Percentiles rank a stretch among this genome's conserved stretches.
Conservation (phyloP, 2,329 filamentous ascomycete species). For the Blumeria hordei region DNA sequence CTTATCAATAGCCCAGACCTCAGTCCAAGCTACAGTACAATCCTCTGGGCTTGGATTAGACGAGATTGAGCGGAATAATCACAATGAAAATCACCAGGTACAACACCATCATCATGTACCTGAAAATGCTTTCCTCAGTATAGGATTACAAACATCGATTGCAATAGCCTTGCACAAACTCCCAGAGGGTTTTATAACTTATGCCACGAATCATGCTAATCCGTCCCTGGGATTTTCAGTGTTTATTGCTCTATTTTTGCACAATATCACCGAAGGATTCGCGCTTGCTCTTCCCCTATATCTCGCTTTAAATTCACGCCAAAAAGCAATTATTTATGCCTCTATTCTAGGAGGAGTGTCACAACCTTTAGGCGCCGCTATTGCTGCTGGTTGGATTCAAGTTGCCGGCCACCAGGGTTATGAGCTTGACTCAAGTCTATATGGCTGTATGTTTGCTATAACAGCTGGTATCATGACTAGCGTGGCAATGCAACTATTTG, state of each 20-base stretch:
- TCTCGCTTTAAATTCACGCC: constrained; percentile 60
- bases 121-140: constrained; percentile 75
- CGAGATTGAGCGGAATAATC: constrained; percentile 1
- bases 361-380: constrained; percentile 64
- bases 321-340: constrained; percentile 65
- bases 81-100: constrained; percentile 9
- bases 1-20: not conserved
- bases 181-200: constrained; percentile 71
- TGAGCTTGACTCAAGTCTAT: constrained; percentile 30
- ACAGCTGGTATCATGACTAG: constrained; percentile 92
- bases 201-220: constrained; percentile 91
- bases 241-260: constrained; percentile 87
- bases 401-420: constrained; percentile 31
- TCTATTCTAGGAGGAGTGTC: constrained; percentile 63
- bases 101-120: constrained; percentile 83
- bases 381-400: constrained; percentile 72
- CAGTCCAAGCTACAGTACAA: not conserved
- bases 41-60: constrained; percentile 1
- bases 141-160: constrained; percentile 86
- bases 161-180: constrained; percentile 94
- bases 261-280: constrained; percentile 96
- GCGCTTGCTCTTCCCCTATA: constrained; percentile 82
- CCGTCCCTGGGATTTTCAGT: constrained; percentile 71
- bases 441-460: constrained; percentile 63
- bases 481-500: constrained; percentile 71